Conservation (phyloP, 441 rosid species). For the Raphanus hybrid region DNA sequence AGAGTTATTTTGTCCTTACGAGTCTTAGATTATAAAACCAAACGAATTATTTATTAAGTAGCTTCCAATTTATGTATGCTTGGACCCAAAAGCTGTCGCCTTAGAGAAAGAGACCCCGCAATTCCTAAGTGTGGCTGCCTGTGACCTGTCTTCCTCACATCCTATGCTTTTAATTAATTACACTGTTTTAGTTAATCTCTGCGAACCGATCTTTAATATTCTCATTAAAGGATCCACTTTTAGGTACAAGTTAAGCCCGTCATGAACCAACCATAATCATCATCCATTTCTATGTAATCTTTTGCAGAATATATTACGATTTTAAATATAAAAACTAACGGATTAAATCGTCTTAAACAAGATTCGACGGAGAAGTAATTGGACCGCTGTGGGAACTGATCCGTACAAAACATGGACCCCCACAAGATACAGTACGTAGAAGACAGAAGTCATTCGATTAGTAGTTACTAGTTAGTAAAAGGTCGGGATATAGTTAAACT, state of each 20-base stretch:
- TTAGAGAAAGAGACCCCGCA: slow-evolving; percentile 30
- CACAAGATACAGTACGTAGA: slow-evolving; percentile 25
- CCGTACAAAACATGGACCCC: slow-evolving; percentile 36
- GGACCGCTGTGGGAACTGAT: slow-evolving; percentile 14
- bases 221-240: background rate
- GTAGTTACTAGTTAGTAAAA: slow-evolving; percentile 1
- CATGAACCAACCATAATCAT: background rate
- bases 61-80: slow-evolving; percentile 4
- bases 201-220: slow-evolving; percentile 24
- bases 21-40: slow-evolving; percentile 7
- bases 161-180: slow-evolving; percentile 20
- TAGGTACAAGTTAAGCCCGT: background rate
- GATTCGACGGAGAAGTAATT: slow-evolving; percentile 11
- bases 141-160: slow-evolving; percentile 38
- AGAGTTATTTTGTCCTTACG: background rate
- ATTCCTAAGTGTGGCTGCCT: slow-evolving; percentile 26
- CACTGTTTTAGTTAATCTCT: slow-evolving; percentile 21
- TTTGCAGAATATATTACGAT: background rate
- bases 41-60: background rate
- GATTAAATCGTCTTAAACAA: background rate
- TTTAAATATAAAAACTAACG: background rate
- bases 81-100: slow-evolving; percentile 30
- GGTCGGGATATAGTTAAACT: slow-evolving; percentile 21
- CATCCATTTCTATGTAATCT: slow-evolving; percentile 12
- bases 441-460: slow-evolving; percentile 21